These are phyloP conservation scores for Stevia rebaudiana DNA, from an alignment of 140 eudicot species.

Conservation along the genomic window DNA sequence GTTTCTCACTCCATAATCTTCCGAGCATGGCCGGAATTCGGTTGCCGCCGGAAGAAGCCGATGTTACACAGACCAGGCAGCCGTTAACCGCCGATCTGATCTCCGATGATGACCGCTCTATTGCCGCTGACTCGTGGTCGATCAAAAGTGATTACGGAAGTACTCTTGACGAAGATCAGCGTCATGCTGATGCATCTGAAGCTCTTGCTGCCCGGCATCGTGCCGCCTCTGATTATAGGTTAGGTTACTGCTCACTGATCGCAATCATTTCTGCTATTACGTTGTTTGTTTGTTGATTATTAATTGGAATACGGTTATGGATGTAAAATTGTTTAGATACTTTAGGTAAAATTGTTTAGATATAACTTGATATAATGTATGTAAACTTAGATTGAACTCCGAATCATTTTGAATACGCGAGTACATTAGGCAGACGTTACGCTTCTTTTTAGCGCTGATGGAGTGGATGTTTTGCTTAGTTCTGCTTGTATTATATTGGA, in stretches of 20 bases:
- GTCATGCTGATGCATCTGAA: conserved; percentile 96
- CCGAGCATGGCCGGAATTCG: conserved; percentile 65
- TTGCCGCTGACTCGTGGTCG: conserved; percentile 98
- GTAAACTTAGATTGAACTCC: background rate
- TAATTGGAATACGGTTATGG: background rate
- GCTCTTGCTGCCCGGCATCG: conserved; percentile 74
- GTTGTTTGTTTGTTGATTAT: conserved; percentile 4
- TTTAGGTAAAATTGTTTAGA: conserved; percentile 14
- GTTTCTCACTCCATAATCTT: conserved; percentile 20
- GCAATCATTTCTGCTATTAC: background rate
- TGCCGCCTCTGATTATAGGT: conserved; percentile 93
- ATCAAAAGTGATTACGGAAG: conserved; percentile 98
- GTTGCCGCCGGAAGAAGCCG: conserved; percentile 65
- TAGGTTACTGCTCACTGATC: background rate
- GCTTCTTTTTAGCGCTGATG: background rate
- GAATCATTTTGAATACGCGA: background rate
- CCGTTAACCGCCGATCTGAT: conserved; percentile 62
- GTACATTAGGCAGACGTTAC: background rate
- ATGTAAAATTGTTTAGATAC: background rate
- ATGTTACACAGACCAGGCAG: conserved; percentile 41
- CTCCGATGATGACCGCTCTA: conserved; percentile 95
- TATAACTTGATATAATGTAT: background rate
- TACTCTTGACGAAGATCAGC: conserved; percentile 93
- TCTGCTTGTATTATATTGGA: background rate
- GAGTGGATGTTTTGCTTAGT: conserved; percentile 7